Evolutionary conservation across 2,329 filamentous ascomycete species (phyloP), one percentile per base, ranked within the genome.

Genomic region (Colletotrichum sp.): DNA sequence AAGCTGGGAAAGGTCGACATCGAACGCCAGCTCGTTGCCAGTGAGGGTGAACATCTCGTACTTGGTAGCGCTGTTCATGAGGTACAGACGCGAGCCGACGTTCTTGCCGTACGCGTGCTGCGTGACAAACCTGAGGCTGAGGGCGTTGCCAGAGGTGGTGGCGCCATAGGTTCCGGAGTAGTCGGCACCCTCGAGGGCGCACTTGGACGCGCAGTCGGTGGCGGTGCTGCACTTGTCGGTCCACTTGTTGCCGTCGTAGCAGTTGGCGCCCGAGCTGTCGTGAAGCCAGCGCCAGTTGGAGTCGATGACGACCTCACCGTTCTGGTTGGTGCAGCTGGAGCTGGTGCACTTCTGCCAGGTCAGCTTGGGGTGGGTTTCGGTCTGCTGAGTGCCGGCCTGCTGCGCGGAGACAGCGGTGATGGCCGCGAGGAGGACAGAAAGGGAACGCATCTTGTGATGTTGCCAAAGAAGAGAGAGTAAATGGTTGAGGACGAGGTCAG

Each of bases 21-120:
- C 92, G 75, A 94, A 93, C 39, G 90, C 90, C 82, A 94, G 90
- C 82, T 94, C 92, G 81, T 91, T 87, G 84, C 90, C 90, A 71
- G 90, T 85, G 71, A 93, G 85, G 67, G 91, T 88, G 84, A 94
- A 90, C 80, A 90, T 88, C 84, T 93, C 84, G 81, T 94, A 94
- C 73, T 88, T 89, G 77, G 85, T 85, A 52, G 89, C 87, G 71
- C 87, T 85, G 78, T 88, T 87, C 85, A 94, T 88, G 72, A 94
- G 87, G 81, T 92, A 94, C 59, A 92, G 82, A 75, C 92, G 88
- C 18, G 90, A 86, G 26, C 85, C 85, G 28, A 87, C 79, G 78
- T 87, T 87, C 74, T 80, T 84, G 59, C 81, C 82, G 80, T 86
- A 87, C 39, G 83, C 81, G 82, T 87, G 85, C 81, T 89, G 86